Evolutionary conservation across 257 asterid genomes (phyloP), one percentile per base, ranked within the genome.

Genomic region (Penstemon barbatus): DNA sequence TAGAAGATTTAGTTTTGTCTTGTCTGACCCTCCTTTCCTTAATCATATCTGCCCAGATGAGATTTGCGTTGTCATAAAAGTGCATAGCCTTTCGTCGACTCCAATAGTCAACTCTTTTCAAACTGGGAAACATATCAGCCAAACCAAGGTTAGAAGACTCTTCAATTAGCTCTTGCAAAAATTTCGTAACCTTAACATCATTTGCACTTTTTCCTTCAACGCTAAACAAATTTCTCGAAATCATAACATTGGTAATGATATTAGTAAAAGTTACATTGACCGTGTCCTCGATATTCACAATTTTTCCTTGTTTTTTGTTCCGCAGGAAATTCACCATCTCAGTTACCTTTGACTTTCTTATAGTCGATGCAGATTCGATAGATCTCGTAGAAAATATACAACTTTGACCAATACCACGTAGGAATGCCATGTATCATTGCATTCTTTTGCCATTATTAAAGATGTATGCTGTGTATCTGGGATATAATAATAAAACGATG

Each of bases 31-130:
- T 38, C 46, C 73, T 68, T 38, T 68, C 66, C 19, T 15, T 19
- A 8, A 46, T 41, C 10, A 68, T 12, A 57, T 57, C 65, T 45
- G 11, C 66, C 73, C 73, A 68, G 8, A 68, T 4, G 37, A 4
- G n/a, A 4, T 8, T 37, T n/a, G 46, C 3, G 0, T 13, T 57
- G 0, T n/a, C 7, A 5, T 45, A 33, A 1, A 57, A 4, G 5
- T 12, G 8, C 13, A 12, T 9, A 3, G 36, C 66, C 13, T 37
- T 57, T 9, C 50, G 3, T 36, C 4, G 6, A 37, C 11, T 45
- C 54, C 12, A 9, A 46, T 33, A 57, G 46, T 57, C 66, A 0
- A 69, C 38, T 40, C 0, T 8, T 69, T 36, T 37, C 9, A 69
- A 15, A 0, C 46, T 9, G 5, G 73, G 19, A 50, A 69, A 69